Conservation (phyloP, 2,329 filamentous ascomycete genomes). For the Fusarium lateritium region DNA sequence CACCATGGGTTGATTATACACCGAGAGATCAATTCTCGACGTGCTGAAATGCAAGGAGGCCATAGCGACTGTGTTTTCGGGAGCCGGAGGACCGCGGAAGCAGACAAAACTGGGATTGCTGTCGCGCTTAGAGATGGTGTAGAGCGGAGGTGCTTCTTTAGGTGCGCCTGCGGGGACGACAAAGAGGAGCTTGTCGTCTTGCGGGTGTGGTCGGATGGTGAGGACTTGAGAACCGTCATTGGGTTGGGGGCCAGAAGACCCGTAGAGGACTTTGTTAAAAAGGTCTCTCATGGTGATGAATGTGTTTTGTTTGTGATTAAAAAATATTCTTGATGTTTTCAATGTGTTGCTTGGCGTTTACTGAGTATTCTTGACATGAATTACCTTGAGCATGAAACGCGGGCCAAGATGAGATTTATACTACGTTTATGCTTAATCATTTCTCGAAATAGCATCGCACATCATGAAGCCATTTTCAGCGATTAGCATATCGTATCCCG, state of each 20-base stretch:
- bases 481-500: background rate
- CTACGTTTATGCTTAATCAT: background rate
- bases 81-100: slow-evolving; percentile 32
- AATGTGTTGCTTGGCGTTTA: background rate
- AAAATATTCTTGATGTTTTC: fast-evolving
- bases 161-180: slow-evolving; percentile 33
- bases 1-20: slow-evolving; percentile 41
- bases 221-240: slow-evolving; percentile 25
- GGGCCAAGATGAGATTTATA: background rate
- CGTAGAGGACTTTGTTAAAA: slow-evolving; percentile 32
- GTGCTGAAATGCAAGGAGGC: slow-evolving; percentile 40
- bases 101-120: slow-evolving; percentile 35
- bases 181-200: slow-evolving; percentile 20
- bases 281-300: slow-evolving; percentile 24
- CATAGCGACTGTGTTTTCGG: slow-evolving; percentile 35
- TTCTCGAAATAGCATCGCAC: too few relatives aligned
- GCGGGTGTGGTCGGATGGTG: slow-evolving; percentile 19
- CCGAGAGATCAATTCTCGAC: slow-evolving; percentile 32
- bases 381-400: too few relatives aligned
- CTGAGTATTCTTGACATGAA: too few relatives aligned
- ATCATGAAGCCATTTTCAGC: background rate
- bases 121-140: slow-evolving; percentile 31
- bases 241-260: slow-evolving; percentile 20
- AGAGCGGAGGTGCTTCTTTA: slow-evolving; percentile 38
- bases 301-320: background rate